phyloP scores from a whole-genome alignment of 495 filamentous ascomycete genomes.

The Xylaria telfairii region DNA sequence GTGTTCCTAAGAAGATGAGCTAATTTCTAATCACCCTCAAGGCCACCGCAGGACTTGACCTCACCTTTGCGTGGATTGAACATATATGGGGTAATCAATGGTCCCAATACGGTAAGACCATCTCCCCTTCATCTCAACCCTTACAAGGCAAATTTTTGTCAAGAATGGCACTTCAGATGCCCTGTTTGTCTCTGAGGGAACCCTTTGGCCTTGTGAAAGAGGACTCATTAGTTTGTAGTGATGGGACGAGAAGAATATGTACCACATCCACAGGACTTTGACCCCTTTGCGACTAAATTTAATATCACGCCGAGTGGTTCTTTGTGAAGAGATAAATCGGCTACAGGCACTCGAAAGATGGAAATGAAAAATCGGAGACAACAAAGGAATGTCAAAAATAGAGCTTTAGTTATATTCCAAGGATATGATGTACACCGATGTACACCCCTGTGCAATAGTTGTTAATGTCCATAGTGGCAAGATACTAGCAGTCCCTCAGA shows the following conservation, averaged over 20 bases:
- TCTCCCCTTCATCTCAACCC: neutral
- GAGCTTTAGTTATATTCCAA: neutral
- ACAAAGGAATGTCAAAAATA: neutral
- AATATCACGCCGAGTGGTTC: constrained; percentile 12
- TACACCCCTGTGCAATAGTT: neutral
- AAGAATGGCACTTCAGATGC: neutral
- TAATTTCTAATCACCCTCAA: neutral
- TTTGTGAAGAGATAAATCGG: neutral
- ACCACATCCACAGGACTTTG: constrained; percentile 3
- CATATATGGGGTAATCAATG: neutral
- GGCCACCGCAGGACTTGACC: constrained; percentile 2
- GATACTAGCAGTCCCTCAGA: neutral
- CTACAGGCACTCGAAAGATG: neutral
- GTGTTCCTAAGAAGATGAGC: neutral
- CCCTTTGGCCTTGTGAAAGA: neutral
- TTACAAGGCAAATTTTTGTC: neutral
- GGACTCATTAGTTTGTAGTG: neutral
- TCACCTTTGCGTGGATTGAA: constrained; percentile 13
- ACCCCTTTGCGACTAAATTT: constrained; percentile 2
- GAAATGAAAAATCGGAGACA: neutral
- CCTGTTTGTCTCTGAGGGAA: neutral
- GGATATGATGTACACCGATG: neutral
- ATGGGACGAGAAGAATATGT: constrained; percentile 1
- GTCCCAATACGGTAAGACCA: neutral
- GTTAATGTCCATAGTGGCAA: neutral